Base-by-base conservation (phyloP, 2,329 filamentous ascomycete species). In the Colletotrichum truncatum region DNA sequence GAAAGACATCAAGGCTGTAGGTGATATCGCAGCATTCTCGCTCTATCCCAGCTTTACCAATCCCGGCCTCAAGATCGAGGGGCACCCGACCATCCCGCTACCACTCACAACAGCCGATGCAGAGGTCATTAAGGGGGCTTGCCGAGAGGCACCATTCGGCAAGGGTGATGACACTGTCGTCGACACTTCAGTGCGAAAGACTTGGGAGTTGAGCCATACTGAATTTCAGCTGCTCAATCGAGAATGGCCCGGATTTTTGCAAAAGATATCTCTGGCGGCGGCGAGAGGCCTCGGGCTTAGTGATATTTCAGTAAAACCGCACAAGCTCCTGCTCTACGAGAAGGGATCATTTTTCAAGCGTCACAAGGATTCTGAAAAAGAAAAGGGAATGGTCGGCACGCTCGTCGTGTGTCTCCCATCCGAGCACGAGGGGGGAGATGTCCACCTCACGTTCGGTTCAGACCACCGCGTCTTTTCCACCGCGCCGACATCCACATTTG, bases 241-340 rank as follows among this genome's bases (percentile, higher is more conserved):
- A 1, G 66, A 45, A 8, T 84, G 80, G 81, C 5, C 60, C 1
- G 10, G 16, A 2, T 76, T 73, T 41, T 12, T 80, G 2, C 12
- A 68, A 4, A 43, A 32, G 11, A 7, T 56, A 14, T 11, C 14
- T 4, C 14, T 32, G 12, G 32, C 25, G 4, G 73, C 72, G 8
- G 69, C 62, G 6, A 25, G 59, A 16, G 70, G 64, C 3, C 69
- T 81, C 4, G 77, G 75, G 18, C 69, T 78, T 54, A 36, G 43
- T 60, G 54, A 61, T 4, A 58, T 76, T 34, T 67, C 64, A 12
- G 73, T 74, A 2, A 72, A 80, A 49, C 73, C 75, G 1, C 78
- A 80, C 71, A 84, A 84, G 62, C 66, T 84, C 54, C 67, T 82
- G 2, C 70, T 84, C 1, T 85, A 84, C 68, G 80, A 82, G 65